Evolutionary conservation across 1,284 basidiomycete genomes (phyloP).

Genomic region (Ceratobasidium sp.): DNA sequence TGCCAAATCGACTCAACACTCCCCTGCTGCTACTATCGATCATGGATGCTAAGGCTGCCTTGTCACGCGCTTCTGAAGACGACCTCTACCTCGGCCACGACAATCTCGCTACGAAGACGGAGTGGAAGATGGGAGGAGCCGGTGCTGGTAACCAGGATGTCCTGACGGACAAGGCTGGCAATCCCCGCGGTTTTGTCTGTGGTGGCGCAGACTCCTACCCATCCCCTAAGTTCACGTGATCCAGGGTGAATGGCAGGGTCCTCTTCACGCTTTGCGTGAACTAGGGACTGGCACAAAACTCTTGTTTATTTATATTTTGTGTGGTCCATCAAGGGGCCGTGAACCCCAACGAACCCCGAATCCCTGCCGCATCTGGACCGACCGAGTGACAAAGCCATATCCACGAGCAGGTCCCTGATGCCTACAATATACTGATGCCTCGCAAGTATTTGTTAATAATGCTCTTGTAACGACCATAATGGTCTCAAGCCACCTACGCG

Average conservation of each 20-base stretch:
- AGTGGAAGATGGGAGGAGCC: too few species aligned
- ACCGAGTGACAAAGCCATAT: conserved; percentile 9
- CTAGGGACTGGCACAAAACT: conserved; percentile 27
- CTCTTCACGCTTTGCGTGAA: conserved; percentile 21
- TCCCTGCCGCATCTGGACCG: background rate
- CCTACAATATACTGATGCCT: background rate
- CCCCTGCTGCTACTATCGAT: too few species aligned
- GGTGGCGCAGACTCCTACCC: conserved; percentile 17
- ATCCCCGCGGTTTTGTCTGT: too few species aligned
- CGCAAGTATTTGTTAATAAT: background rate
- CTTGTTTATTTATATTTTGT: conserved; percentile 26
- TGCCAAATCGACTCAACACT: too few species aligned
- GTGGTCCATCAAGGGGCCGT: background rate
- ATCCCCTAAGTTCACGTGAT: conserved; percentile 13
- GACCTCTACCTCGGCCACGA: too few species aligned
- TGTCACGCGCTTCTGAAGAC: too few species aligned
- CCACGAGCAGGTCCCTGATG: conserved; percentile 5
- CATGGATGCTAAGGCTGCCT: too few species aligned
- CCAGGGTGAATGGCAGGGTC: conserved; percentile 31
- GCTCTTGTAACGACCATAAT: too few species aligned
- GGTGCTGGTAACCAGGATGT: too few species aligned
- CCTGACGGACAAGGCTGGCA: too few species aligned
- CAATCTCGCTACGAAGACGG: too few species aligned
- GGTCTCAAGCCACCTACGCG: background rate
- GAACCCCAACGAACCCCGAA: background rate